Evolutionary conservation across 2,329 filamentous ascomycete genomes (phyloP), one percentile per base, ranked within the genome.

Genomic region (Xylariaceae sp.): DNA sequence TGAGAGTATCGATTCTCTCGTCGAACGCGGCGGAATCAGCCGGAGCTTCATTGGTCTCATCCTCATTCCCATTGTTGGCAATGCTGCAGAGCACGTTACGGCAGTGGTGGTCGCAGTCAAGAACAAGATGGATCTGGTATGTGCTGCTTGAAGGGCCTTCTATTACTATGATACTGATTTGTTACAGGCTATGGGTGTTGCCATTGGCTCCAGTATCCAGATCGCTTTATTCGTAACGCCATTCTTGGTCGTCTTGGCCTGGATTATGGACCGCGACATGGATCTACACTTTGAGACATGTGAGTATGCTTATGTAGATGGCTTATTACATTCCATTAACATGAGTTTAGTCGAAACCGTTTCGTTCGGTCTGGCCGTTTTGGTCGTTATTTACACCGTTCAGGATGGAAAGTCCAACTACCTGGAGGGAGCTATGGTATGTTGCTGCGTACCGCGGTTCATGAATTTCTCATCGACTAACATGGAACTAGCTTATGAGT

Each of bases 391-490:
- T 58, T 92, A 85, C 74, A 88, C 83, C 2, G 87, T 92, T 49
- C 87, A 90, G 70, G 90, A 93, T 69, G 90, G 90, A 69, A 90
- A 89, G 74, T 90, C 86, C 11, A 94, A 93, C 74, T 93, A 93
- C 67, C 82, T 93, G 18, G 89, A 93, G 73, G 89, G 89, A 50
- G 88, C 88, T 52, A 88, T 93, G 84, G 81, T 86, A 72, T 67
- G 74, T 30, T 10, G 17, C 37, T 23, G 18, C 2, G 2, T 37
- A 34, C 30, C 52, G 1, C 17, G 23, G 23, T 30, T 35, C 30
- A n/a, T 50, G 4, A 37, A 9, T 1, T 2, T 53, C 49, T 10
- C 23, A 11, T 2, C 50, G 52, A 47, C 68, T 72, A 60, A 70
- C 60, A 4, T 52, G 6, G 9, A 2, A 53, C 23, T 54, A 76